A percentile compares a stretch with the other conserved stretches of the same genome.
Conservation (phyloP, 768 basidiomycete genomes). For the Mycena latifolia region DNA sequence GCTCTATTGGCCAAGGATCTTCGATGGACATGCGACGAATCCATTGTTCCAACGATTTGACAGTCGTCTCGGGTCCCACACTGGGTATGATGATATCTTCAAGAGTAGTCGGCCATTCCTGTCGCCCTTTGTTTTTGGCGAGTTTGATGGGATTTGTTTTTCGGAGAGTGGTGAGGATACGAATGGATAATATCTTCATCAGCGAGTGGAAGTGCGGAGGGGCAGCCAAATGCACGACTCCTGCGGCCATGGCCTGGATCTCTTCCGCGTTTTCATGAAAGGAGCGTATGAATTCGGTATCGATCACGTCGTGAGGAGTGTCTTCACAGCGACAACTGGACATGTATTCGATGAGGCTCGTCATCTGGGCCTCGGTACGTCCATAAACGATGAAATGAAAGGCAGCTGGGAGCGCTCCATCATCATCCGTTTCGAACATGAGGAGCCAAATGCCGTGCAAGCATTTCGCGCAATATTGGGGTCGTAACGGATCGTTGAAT, state of each 20-base stretch:
- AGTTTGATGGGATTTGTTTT: slow-evolving; percentile 16
- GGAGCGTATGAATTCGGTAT: not conserved
- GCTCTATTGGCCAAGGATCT: slow-evolving; percentile 16
- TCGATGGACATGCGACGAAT: not conserved
- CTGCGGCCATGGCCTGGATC: not conserved
- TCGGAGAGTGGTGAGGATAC: not conserved
- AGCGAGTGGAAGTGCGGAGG: slow-evolving; percentile 1
- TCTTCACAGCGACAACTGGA: not conserved
- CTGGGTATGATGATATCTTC: slow-evolving; percentile 13
- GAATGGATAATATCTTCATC: not conserved
- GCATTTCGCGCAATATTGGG: slow-evolving; percentile 4
- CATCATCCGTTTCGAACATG: slow-evolving; percentile 9
- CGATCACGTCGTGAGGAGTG: slow-evolving; percentile 2
- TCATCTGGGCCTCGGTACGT: slow-evolving; percentile 9
- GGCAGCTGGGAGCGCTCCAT: slow-evolving; percentile 9
- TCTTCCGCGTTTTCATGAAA: slow-evolving; percentile 9
- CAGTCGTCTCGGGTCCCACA: not conserved
- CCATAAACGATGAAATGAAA: slow-evolving; percentile 5
- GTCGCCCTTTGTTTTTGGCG: slow-evolving; percentile 3
- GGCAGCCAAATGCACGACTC: not conserved
- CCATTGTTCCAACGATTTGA: slow-evolving; percentile 23
- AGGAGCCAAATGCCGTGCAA: slow-evolving; percentile 9
- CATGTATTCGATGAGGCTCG: slow-evolving; percentile 3
- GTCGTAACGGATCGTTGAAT: slow-evolving; percentile 3
- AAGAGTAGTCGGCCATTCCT: slow-evolving; percentile 19